Percentiles rank a stretch among this genome's conserved stretches.
Evolutionary conservation across 108 stramenopile genomes (phyloP).

Genomic region (Aurantiochytrium sp.): DNA sequence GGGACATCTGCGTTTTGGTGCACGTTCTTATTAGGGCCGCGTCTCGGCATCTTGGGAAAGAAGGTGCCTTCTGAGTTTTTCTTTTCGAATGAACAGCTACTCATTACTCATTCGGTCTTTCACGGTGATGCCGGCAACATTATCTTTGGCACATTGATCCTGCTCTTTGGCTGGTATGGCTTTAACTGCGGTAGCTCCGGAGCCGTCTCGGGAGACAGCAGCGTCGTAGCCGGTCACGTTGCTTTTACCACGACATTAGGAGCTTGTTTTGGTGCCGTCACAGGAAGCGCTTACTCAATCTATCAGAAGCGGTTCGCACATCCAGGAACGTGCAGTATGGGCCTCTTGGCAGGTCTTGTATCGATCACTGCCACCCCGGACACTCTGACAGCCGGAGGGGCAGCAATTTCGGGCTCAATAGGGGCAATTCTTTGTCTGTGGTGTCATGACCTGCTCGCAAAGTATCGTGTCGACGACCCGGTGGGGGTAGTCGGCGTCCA

Average conservation of each 20-base stretch:
- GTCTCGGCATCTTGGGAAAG: neutral
- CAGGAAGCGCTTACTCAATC: neutral
- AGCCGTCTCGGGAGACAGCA: conserved; percentile 20
- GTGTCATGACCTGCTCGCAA: neutral
- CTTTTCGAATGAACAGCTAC: neutral
- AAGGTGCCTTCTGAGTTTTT: neutral
- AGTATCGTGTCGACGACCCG: conserved; percentile 29
- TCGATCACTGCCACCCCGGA: conserved; percentile 45
- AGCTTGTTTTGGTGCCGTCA: neutral
- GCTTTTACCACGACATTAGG: neutral
- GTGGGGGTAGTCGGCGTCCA: conserved; percentile 34
- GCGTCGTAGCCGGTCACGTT: neutral
- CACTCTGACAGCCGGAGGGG: neutral
- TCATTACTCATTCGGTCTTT: neutral
- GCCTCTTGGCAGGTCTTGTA: conserved; percentile 34
- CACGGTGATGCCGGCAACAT: neutral
- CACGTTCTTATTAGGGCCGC: conserved; percentile 24
- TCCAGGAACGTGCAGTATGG: neutral
- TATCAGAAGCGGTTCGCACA: neutral
- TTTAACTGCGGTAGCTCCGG: conserved; percentile 66
- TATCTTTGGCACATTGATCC: neutral
- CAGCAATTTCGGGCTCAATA: conserved; percentile 10
- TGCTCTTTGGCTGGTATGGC: conserved; percentile 45
- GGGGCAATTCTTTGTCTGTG: neutral
- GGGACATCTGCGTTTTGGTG: conserved; percentile 73